Base-by-base conservation (phyloP, 2,329 filamentous ascomycete genomes). In the Paraconiothyrium sp. region DNA sequence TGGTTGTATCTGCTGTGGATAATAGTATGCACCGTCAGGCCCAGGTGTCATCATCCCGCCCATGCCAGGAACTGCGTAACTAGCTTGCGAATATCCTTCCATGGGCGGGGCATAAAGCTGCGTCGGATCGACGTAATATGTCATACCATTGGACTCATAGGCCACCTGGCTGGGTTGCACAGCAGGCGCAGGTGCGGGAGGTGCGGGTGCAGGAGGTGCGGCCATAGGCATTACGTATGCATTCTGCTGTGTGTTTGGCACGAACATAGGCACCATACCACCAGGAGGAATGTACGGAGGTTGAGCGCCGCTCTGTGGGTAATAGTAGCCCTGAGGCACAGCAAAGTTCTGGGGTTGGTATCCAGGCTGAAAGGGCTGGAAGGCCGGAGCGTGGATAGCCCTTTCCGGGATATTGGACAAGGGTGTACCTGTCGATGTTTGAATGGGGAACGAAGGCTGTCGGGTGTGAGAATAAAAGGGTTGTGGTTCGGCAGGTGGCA, bases 101-200 rank as follows among this genome's bases (percentile, higher is more conserved):
- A 87, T 81, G 0, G 85, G 81, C 30, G 69, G 66, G 16, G 72
- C 57, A 39, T 78, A 76, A 51, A 94, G 82, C 73, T 93, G 90
- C n/a, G 89, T 85, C 8, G 92, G 86, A 73, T 97, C 92, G 72
- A 93, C 94, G 76, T 97, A 99, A 78, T 97, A 98, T 0, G 97
- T 93, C 86, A 96, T 98, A 64, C 95, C 95, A 69, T 97, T 97
- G 66, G 90, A 89, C 81, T 98, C 94, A 77, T 97, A 94, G 0
- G 93, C 92, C 22, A 90, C 85, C 60, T 87, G 86, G 20, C 83
- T 84, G 3, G 81, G 79, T 66, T 86, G 87, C 8, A 66, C 71
- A 32, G 68, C 61, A 52, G 73, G 60, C 32, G 76, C 66, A 37
- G 72, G 66, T 63, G 50, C 35, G 10, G 50, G 20, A 16, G 35